These are phyloP conservation scores for Diaporthe citriasiana DNA, from an alignment of 2,329 filamentous ascomycete genomes.

Conservation along the genomic window DNA sequence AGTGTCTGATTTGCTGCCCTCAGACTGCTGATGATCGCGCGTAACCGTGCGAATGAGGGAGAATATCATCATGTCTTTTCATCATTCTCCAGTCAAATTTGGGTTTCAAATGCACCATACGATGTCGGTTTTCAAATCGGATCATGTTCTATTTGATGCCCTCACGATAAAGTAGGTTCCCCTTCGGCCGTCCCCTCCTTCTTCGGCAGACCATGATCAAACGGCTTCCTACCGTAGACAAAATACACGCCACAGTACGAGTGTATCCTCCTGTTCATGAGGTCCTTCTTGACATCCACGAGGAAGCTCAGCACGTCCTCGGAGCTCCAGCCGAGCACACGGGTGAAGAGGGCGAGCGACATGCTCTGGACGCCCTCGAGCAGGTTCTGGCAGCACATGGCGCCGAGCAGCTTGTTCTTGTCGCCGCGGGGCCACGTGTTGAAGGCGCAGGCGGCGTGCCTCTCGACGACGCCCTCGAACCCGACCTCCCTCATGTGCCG, in stretches of 20 bases:
- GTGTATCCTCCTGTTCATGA: conserved; percentile 51
- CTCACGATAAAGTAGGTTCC: background rate
- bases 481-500: conserved; percentile 50
- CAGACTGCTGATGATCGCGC: background rate
- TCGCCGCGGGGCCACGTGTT: conserved; percentile 54
- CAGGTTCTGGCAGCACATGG: conserved; percentile 51
- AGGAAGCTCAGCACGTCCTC: conserved; percentile 49
- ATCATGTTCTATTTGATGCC: no score
- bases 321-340: conserved; percentile 49
- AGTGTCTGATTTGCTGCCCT: background rate
- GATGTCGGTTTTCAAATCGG: background rate
- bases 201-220: conserved; percentile 4
- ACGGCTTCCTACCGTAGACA: conserved; percentile 37
- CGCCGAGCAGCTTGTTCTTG: conserved; percentile 53
- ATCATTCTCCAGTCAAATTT: background rate
- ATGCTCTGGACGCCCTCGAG: conserved; percentile 50
- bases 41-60: no score
- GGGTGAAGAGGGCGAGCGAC: conserved; percentile 51
- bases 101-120: background rate
- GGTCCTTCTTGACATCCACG: conserved; percentile 50
- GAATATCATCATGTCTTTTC: background rate
- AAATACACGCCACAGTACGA: conserved; percentile 52
- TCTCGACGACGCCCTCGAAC: conserved; percentile 51
- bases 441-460: conserved; percentile 50
- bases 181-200: background rate